phyloP scores from a whole-genome alignment of 176 grass and related monocot species.

The Oryza meyeriana region DNA sequence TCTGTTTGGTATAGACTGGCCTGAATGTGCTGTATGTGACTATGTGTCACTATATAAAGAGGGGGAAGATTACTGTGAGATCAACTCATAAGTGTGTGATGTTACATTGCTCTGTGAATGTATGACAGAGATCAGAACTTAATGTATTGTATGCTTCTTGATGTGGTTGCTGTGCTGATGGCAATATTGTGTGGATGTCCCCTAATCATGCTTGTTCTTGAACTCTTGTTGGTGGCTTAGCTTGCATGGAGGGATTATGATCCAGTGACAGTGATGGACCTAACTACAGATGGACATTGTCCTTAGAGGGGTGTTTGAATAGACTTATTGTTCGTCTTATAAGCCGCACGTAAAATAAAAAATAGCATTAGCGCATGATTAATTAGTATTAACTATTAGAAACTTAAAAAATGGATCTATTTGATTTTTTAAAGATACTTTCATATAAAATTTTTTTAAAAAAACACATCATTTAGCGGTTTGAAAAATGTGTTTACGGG shows the following conservation, averaged over 20 bases:
- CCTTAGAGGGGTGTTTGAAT: too few relatives aligned
- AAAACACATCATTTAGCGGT: too few relatives aligned
- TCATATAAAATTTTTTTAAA: too few relatives aligned
- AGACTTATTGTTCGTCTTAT: too few relatives aligned
- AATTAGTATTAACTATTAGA: too few relatives aligned
- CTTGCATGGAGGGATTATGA: conserved; percentile 25
- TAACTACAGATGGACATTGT: conserved; percentile 12
- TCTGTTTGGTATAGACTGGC: conserved; percentile 20
- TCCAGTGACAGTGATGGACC: conserved; percentile 19
- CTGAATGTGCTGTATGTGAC: conserved; percentile 32
- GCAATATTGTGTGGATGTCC: not conserved
- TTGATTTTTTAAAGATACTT: too few relatives aligned
- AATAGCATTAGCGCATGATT: too few relatives aligned
- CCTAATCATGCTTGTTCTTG: conserved; percentile 30
- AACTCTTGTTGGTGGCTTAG: conserved; percentile 51
- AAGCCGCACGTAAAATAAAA: too few relatives aligned
- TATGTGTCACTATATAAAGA: conserved; percentile 24
- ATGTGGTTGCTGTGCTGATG: conserved; percentile 27
- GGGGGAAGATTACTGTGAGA: not conserved
- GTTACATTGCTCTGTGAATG: conserved; percentile 19
- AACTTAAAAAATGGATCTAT: too few relatives aligned
- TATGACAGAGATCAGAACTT: conserved; percentile 25
- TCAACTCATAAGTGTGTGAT: conserved; percentile 10
- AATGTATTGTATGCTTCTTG: conserved; percentile 41
- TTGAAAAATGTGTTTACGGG: too few relatives aligned